phyloP scores from a whole-genome alignment of 768 basidiomycete genomes.

The Mycena alexandri region DNA sequence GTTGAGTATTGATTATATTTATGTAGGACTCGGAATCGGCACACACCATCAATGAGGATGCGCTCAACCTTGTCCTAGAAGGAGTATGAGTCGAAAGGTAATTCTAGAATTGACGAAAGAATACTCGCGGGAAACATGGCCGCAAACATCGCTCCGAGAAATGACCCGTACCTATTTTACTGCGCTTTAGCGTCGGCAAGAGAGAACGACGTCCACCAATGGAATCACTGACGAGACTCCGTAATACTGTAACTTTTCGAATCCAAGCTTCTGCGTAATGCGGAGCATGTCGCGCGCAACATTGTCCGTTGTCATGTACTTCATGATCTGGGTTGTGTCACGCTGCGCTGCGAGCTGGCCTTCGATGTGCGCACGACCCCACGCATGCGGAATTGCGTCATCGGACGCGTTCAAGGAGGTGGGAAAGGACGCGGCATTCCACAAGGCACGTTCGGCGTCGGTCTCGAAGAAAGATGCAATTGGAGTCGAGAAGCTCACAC shows the following conservation, averaged over 20 bases:
- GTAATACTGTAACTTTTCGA: slow-evolving; percentile 49
- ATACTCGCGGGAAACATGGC: slow-evolving; percentile 50
- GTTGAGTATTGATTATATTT: too few relatives aligned
- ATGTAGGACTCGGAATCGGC: too few relatives aligned
- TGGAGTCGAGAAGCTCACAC: slow-evolving; percentile 23
- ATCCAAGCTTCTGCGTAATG: slow-evolving; percentile 49
- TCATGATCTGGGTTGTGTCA: slow-evolving; percentile 43
- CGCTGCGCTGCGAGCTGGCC: slow-evolving; percentile 50
- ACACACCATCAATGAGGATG: slow-evolving; percentile 49
- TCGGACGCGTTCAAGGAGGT: slow-evolving; percentile 41
- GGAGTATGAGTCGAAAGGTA: too few relatives aligned
- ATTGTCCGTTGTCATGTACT: slow-evolving; percentile 53
- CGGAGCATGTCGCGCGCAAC: slow-evolving; percentile 55
- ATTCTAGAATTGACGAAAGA: background rate
- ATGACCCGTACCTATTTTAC: slow-evolving; percentile 44
- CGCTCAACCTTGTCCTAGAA: slow-evolving; percentile 48
- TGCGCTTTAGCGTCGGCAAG: background rate
- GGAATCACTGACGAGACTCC: slow-evolving; percentile 43
- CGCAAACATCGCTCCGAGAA: slow-evolving; percentile 50
- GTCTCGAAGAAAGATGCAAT: slow-evolving; percentile 28
- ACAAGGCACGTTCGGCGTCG: slow-evolving; percentile 30
- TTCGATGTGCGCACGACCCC: slow-evolving; percentile 49
- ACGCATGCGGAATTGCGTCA: slow-evolving; percentile 44
- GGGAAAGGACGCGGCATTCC: slow-evolving; percentile 17
- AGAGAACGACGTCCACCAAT: background rate